Evolutionary conservation across 1,139 yeast species (phyloP), one percentile per base, ranked within the genome.

Genomic region (Ogataea hybrid): DNA sequence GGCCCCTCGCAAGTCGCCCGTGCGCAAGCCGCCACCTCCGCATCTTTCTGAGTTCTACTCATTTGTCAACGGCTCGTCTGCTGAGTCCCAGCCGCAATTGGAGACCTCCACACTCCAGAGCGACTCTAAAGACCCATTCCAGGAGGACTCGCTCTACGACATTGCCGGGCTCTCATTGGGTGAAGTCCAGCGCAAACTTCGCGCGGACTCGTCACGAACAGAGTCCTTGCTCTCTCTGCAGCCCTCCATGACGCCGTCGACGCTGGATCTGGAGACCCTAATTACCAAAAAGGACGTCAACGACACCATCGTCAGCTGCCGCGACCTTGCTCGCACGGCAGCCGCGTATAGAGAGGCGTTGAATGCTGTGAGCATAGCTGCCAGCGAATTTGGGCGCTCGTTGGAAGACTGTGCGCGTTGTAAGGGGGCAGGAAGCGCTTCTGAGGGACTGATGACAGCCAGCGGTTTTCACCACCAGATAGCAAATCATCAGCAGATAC

Each of bases 391-490:
- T 60, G 96, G 95, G 0, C 68, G 69, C 6, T 80, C 92, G 1
- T 65, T 87, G 46, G 95, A 86, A 56, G 74, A 73, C 23, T 73
- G 81, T 45, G 86, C 95, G 1, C 73, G 80, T 42, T 75, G 83
- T 43, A 80, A 81, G 57, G 89, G 90, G 27, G 71, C 80, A 25
- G 83, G 78, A 12, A 64, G 66, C 18, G 78, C 82, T 0, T 75
- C 82, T 2, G 84, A 83, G 52, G 88, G 89, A 4, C 62, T 87
- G 14, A 65, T 79, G 51, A 75, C 81, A 35, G 87, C 92, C 0
- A 85, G 89, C 32, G 95, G 95, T 1, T 64, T 88, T 44, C 92
- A 87, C 54, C 82, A 77, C 55, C 70, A 88, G 38, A 75, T 86
- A 14, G 81, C 94, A 0, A 86, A 86, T 58, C 94, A 86, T 56